phyloP scores from a whole-genome alignment of 441 rosid species.

The Gossypium lobatum region DNA sequence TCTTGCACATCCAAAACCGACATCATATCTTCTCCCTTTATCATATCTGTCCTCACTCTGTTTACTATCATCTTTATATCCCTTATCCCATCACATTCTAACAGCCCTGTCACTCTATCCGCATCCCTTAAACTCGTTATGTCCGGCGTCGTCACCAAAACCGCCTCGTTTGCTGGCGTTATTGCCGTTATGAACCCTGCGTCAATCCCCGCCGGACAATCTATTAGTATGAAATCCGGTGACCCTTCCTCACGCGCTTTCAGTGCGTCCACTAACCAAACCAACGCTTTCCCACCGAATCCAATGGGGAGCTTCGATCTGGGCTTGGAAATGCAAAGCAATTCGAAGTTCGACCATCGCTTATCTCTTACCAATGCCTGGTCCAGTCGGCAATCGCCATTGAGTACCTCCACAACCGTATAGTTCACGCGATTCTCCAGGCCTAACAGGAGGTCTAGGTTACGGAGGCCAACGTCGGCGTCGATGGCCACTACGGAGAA shows the following conservation, averaged over 20 bases:
- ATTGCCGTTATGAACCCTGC: conserved; percentile 95
- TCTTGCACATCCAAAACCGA: conserved; percentile 92
- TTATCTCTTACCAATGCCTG: conserved; percentile 87
- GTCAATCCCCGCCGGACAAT: conserved; percentile 90
- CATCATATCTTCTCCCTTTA: conserved; percentile 98
- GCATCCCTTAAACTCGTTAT: conserved; percentile 84
- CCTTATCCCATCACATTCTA: conserved; percentile 87
- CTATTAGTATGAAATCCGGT: conserved; percentile 77
- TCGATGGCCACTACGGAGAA: conserved; percentile 85
- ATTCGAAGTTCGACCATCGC: conserved; percentile 90
- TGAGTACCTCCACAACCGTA: conserved; percentile 80
- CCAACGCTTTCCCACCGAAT: conserved; percentile 82
- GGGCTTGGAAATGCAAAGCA: conserved; percentile 83
- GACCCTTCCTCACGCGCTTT: conserved; percentile 63
- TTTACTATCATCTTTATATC: conserved; percentile 94
- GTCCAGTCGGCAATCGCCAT: conserved; percentile 87
- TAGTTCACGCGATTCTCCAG: conserved; percentile 89
- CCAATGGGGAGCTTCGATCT: conserved; percentile 82
- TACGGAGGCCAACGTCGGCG: conserved; percentile 87
- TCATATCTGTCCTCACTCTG: conserved; percentile 88
- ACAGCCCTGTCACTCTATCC: conserved; percentile 73
- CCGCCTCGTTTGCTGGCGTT: conserved; percentile 88
- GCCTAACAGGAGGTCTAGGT: conserved; percentile 89
- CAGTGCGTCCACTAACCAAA: conserved; percentile 80
- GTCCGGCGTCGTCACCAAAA: conserved; percentile 81